Evolutionary conservation across 2,329 filamentous ascomycete genomes (phyloP).

Genomic region (Fusarium devonianum): DNA sequence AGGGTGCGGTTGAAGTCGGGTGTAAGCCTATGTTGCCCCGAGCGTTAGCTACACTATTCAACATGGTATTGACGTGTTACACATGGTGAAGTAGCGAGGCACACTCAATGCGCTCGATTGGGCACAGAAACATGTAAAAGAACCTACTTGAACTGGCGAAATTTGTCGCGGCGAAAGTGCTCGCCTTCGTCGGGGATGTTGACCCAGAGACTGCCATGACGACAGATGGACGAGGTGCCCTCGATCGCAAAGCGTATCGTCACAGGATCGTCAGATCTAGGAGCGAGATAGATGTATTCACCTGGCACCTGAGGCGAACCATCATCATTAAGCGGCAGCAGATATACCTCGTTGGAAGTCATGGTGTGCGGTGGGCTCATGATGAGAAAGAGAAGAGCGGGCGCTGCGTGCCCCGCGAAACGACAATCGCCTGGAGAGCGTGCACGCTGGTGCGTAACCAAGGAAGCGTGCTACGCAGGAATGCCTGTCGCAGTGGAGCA

Average conservation of each 20-base stretch:
- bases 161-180: conserved; percentile 78
- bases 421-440: conserved; percentile 31
- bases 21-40: conserved; percentile 65
- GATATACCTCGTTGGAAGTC: conserved; percentile 77
- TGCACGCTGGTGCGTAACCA: conserved; percentile 30
- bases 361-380: conserved; percentile 67
- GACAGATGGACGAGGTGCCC: conserved; percentile 93
- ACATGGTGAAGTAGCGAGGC: neutral
- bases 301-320: conserved; percentile 89
- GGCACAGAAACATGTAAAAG: neutral
- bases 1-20: conserved; percentile 94
- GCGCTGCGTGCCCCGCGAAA: conserved; percentile 41
- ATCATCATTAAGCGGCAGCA: conserved; percentile 89
- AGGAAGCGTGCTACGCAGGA: conserved; percentile 33
- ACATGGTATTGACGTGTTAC: neutral
- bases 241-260: conserved; percentile 88
- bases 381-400: conserved; percentile 45
- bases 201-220: conserved; percentile 93
- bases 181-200: conserved; percentile 85
- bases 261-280: conserved; percentile 76
- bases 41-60: conserved; percentile 20
- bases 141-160: conserved; percentile 87
- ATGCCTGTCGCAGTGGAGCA: conserved; percentile 31
- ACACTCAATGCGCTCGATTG: conserved; percentile 11
- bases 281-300: conserved; percentile 89